A percentile compares a stretch with the other conserved stretches of the same genome.
phyloP scores from a whole-genome alignment of 2,329 filamentous ascomycete species.

The Orbilia oligospora region DNA sequence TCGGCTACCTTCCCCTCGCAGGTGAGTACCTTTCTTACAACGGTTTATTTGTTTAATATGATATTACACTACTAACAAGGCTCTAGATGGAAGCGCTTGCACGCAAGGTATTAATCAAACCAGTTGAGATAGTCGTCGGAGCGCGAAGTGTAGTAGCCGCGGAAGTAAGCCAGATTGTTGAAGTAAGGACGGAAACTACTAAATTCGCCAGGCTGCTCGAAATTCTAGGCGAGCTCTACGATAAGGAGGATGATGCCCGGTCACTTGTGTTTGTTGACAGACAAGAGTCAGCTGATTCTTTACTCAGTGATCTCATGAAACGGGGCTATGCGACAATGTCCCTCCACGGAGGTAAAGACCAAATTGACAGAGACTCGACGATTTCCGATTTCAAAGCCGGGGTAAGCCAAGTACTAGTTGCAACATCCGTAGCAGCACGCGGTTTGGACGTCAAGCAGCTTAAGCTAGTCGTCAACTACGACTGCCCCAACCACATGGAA shows the following conservation, averaged over 20 bases:
- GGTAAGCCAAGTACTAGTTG: constrained; percentile 99
- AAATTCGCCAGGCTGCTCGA: constrained; percentile 87
- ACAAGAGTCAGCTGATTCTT: constrained; percentile 82
- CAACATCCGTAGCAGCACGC: constrained; percentile 99
- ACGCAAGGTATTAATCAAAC: constrained; percentile 74
- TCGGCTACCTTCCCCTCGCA: constrained; percentile 99
- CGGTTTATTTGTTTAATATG: neutral
- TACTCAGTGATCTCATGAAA: constrained; percentile 67
- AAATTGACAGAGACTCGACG: constrained; percentile 99
- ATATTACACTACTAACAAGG: neutral
- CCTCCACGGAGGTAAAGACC: constrained; percentile 99
- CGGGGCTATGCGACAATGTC: constrained; percentile 71
- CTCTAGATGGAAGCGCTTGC: constrained; percentile 64
- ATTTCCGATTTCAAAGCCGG: constrained; percentile 99
- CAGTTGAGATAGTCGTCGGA: constrained; percentile 81
- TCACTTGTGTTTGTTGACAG: constrained; percentile 83
- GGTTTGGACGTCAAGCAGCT: constrained; percentile 99
- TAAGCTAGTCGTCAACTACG: constrained; percentile 93
- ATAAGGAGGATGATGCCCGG: constrained; percentile 85
- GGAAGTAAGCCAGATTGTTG: constrained; percentile 96
- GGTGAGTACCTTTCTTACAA: constrained; percentile 85
- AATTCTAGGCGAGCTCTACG: constrained; percentile 73
- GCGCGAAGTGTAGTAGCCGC: constrained; percentile 82
- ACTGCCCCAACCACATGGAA: constrained; percentile 86
- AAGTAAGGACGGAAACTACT: constrained; percentile 87